These are phyloP conservation scores for Monilinia fructigena DNA, from an alignment of 2,329 filamentous ascomycete species.

Conservation along the genomic window DNA sequence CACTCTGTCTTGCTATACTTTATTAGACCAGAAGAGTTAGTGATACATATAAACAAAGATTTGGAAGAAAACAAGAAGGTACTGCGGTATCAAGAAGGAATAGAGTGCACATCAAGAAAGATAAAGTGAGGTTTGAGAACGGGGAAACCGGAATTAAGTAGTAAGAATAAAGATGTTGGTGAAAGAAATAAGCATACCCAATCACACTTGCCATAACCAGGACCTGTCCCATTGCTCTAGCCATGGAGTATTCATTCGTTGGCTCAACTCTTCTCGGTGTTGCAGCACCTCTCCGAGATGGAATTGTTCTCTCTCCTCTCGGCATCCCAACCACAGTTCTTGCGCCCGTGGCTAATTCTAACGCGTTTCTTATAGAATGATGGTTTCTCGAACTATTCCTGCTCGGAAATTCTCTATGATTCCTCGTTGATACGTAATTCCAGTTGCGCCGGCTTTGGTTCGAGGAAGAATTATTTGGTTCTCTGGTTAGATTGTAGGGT, in stretches of 20 bases:
- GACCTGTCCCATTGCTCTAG: background rate
- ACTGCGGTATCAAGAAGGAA: no score
- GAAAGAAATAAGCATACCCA: background rate
- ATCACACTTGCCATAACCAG: background rate
- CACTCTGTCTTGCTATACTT: background rate
- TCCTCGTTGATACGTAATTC: background rate
- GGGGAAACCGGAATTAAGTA: no score
- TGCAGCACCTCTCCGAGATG: background rate
- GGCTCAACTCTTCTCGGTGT: background rate
- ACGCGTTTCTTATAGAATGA: background rate
- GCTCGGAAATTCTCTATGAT: rapidly evolving
- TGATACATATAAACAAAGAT: no score
- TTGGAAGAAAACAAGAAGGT: no score
- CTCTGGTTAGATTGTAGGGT: background rate
- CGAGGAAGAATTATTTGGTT: background rate
- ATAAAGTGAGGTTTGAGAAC: no score
- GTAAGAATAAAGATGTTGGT: no score
- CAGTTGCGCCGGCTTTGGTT: background rate
- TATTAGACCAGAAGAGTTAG: no score
- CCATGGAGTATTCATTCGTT: background rate
- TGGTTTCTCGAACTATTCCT: background rate
- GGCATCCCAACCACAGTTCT: background rate
- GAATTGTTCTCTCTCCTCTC: background rate
- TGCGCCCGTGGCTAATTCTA: background rate
- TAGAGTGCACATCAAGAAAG: no score